Base-by-base conservation (phyloP, 2,329 filamentous ascomycete genomes). In the Colletotrichum melonis region DNA sequence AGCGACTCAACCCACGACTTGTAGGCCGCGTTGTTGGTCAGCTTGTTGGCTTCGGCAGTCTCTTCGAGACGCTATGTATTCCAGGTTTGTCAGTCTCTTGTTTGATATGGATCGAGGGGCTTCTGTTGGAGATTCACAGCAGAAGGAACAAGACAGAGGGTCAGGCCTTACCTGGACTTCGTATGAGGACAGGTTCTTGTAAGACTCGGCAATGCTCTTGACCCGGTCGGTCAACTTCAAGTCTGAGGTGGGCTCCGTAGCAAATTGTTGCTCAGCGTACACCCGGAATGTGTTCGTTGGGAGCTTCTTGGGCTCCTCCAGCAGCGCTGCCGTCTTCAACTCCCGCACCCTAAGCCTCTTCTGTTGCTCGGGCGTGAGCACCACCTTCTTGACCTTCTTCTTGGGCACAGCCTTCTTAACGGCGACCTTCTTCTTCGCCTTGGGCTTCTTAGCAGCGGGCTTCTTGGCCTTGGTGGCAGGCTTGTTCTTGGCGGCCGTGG, bases 1-100 rank as follows among this genome's bases (percentile, higher is more conserved):
- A 85, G 78, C 32, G 79, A 80, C 72, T 86, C 81, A n/a, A 90
- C 78, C 88, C 89, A 91, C 19, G 82, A 79, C 79, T 85, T 83
- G 77, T 82, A 82, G 22, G 78, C 76, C 9, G 78, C 81, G 9
- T 79, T 76, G 77, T 88, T 88, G 76, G 76, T 73, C 24, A 77
- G 75, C 60, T 80, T 81, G 81, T 90, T 89, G 75, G 83, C 75
- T 2, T 78, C 68, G 32, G 79, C 82, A 14, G 52, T 76, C 26
- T 78, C 75, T n/a, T 79, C 54, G 30, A 88, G 80, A 54, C 76
- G 79, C 86, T 88, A 67, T 28, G 32, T 9, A 22, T 30, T 28
- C 58, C 24, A n/a, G 28, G 24, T 42, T 42, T 22, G 30, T 32
- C 46, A 64, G 62, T 63, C 19, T 26, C 30, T 38, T 11, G 49